These are phyloP conservation scores for Rhodotorula graminis DNA, from an alignment of 768 basidiomycete species.

Conservation along the genomic window DNA sequence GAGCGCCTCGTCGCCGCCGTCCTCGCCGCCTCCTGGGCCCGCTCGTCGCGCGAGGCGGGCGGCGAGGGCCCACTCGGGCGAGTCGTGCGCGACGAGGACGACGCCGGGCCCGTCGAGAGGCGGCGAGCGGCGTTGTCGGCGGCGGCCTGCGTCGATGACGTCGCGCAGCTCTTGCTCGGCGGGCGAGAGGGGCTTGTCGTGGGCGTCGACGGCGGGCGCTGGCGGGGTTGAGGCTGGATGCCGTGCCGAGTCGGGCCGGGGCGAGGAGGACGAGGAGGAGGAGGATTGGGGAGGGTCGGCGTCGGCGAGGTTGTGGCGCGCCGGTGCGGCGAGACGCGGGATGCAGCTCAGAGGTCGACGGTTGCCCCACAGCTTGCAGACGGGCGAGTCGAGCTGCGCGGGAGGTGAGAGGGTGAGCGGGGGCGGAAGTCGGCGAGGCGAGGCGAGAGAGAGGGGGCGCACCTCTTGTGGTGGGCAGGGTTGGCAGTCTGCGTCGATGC, in stretches of 20 bases:
- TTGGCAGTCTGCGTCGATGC: neutral
- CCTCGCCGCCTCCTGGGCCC: no score
- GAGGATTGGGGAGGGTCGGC: no score
- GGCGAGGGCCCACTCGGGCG: neutral
- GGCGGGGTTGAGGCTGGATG: no score
- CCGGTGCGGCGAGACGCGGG: neutral
- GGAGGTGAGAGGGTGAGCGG: neutral
- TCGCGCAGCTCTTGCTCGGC: neutral
- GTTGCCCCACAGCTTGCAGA: slow-evolving; percentile 28
- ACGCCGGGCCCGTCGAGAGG: no score
- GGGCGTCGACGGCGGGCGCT: neutral
- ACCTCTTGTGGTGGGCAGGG: slow-evolving; percentile 14
- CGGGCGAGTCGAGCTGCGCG: slow-evolving; percentile 3
- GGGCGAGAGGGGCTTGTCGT: neutral
- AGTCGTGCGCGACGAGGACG: neutral
- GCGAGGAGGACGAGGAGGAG: no score
- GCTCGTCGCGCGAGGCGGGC: no score
- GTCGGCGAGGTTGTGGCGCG: no score
- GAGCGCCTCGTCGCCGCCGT: neutral
- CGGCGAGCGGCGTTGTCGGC: neutral
- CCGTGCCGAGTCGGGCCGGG: no score
- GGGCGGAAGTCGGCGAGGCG: neutral
- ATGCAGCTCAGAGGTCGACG: slow-evolving; percentile 6
- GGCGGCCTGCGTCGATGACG: neutral
- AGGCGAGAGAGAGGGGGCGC: neutral